Percentiles rank a stretch among this genome's conserved stretches.
phyloP scores from a whole-genome alignment of 1,284 basidiomycete genomes.

The Butyriboletus pseudospeciosus region DNA sequence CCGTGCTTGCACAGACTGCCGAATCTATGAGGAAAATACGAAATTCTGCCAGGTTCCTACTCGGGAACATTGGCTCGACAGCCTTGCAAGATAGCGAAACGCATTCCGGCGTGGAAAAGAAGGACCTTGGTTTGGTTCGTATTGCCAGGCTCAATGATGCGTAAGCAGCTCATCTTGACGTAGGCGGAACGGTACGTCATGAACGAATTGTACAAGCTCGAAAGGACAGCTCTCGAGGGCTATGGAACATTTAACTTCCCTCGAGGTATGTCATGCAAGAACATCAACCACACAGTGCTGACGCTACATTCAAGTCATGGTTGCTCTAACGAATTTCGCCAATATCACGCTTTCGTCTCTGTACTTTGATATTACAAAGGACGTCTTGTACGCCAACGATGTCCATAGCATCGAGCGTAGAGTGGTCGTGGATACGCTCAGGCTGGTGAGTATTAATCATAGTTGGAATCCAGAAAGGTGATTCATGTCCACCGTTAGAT shows the following conservation, averaged over 20 bases:
- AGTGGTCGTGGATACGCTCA: slow-evolving; percentile 67
- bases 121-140: slow-evolving; percentile 63
- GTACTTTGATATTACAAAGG: slow-evolving; percentile 93
- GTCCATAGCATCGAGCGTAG: slow-evolving; percentile 52
- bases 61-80: slow-evolving; percentile 71
- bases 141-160: not conserved
- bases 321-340: slow-evolving; percentile 59
- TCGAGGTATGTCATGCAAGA: slow-evolving; percentile 55
- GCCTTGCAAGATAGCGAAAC: slow-evolving; percentile 8
- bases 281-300: not conserved
- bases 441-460: slow-evolving; percentile 49
- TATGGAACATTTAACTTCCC: slow-evolving; percentile 83
- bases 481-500: slow-evolving; percentile 44
- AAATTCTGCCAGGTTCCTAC: slow-evolving; percentile 85
- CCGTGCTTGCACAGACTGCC: slow-evolving; percentile 71
- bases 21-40: slow-evolving; percentile 84
- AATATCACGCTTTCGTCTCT: slow-evolving; percentile 73
- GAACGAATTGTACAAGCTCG: slow-evolving; percentile 75
- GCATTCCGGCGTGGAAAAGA: slow-evolving; percentile 37
- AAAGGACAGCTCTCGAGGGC: slow-evolving; percentile 59
- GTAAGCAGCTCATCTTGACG: slow-evolving; percentile 1
- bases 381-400: slow-evolving; percentile 79
- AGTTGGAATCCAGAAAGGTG: not conserved
- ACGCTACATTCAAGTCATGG: slow-evolving; percentile 46
- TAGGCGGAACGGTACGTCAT: slow-evolving; percentile 85